Base-by-base conservation (phyloP, 2,329 filamentous ascomycete species). In the Monosporascus sp. region DNA sequence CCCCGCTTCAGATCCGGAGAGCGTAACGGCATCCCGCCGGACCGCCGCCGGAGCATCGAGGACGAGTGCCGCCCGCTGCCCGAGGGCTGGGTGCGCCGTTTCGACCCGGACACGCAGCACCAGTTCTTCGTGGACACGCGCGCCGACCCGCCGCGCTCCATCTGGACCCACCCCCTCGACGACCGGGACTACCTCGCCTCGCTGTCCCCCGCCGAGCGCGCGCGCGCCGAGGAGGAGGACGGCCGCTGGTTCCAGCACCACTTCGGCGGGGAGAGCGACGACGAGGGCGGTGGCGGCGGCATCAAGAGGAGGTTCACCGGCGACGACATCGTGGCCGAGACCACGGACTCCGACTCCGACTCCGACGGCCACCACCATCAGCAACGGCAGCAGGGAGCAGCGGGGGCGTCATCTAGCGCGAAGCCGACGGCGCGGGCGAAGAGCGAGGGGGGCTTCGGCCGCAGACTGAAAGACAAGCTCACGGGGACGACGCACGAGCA, bases 51-150 rank as follows among this genome's bases (percentile, higher is more conserved):
- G n/a, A 78, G 74, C 24, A 85, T 85, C 81, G 82, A 85, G 70
- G 83, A 85, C 59, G 80, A 84, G 60, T 66, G 71, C 8, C 74
- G 83, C 5, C 71, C 76, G 1, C 71, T 85, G 0, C 82, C 83
- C 0, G 54, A 66, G 16, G 81, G 81, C 43, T 85, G 82, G 82
- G 69, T 84, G 1, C 71, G 83, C 3, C 73, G 76, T 54, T 85
- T 77, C 64, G 82, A 86, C 62, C 64, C 74, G 1, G 61, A 77
- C 50, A 73, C 72, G 14, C 64, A 76, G 19, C 83, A 85, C 61
- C 82, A 85, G 61, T 86, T 84, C 76, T 85, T 83, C 67, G 82
- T 85, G 61, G 79, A 85, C 66, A 85, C 80, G 1, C 75, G 61
- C 31, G 66, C 71, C 27, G 67, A 76, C 14, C 82, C 82, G 1